Conservation (phyloP, 164 flowering plant species). For the Vitis rupestris region DNA sequence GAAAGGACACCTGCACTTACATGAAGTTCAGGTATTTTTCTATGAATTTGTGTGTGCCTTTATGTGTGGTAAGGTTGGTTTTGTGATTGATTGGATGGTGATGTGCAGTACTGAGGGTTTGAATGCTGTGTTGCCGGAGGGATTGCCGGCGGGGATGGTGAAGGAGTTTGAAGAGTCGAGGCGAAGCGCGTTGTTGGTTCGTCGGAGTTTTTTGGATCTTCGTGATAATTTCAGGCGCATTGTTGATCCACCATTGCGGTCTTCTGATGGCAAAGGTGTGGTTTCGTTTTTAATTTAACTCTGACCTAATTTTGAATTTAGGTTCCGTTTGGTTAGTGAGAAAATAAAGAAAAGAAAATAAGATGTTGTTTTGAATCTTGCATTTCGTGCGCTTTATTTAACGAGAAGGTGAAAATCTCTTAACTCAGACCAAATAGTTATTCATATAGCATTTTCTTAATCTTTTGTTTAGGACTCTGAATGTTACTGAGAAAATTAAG, state of each 20-base stretch:
- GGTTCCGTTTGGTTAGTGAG: not conserved
- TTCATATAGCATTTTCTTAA: too few relatives aligned
- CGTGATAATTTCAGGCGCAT: slow-evolving; percentile 77
- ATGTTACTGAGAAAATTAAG: too few relatives aligned
- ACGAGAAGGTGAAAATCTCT: too few relatives aligned
- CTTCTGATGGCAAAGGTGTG: slow-evolving; percentile 40
- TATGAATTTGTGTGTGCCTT: not conserved
- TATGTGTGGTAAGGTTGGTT: not conserved
- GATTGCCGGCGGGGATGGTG: slow-evolving; percentile 59
- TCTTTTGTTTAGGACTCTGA: too few relatives aligned
- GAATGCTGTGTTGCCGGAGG: slow-evolving; percentile 58
- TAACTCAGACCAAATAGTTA: too few relatives aligned
- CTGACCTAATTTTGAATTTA: not conserved
- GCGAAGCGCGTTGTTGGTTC: slow-evolving; percentile 59
- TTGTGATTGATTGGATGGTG: not conserved
- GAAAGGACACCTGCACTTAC: slow-evolving; percentile 57
- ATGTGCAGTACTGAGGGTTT: slow-evolving; percentile 29
- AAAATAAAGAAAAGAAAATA: not conserved
- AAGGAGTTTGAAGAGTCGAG: slow-evolving; percentile 65
- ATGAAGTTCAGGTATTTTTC: slow-evolving; percentile 54
- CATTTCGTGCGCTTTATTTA: too few relatives aligned
- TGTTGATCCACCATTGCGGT: slow-evolving; percentile 61
- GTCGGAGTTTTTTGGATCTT: slow-evolving; percentile 70
- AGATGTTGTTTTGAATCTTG: not conserved
- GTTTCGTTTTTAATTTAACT: not conserved